phyloP scores from a whole-genome alignment of 2,329 filamentous ascomycete genomes.

The Sporothrix schenckii region DNA sequence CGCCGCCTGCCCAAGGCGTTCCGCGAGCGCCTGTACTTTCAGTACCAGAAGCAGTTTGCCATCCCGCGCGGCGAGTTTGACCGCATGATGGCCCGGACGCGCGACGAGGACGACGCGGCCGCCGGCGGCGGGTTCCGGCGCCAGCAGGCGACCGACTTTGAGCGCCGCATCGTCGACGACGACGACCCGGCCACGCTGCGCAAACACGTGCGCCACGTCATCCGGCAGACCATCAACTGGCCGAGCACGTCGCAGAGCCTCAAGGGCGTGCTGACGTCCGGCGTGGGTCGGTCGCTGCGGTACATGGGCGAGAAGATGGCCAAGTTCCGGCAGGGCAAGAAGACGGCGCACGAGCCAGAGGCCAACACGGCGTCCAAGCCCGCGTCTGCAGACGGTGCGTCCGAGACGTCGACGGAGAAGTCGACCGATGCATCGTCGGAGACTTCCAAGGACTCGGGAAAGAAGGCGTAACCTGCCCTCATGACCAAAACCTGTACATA shows the following conservation, averaged over 20 bases:
- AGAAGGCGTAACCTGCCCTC: background rate
- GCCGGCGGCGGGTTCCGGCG: slow-evolving; percentile 64
- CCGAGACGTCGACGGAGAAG: background rate
- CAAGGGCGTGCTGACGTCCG: slow-evolving; percentile 82
- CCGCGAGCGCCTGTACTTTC: slow-evolving; percentile 87
- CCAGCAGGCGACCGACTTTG: slow-evolving; percentile 80
- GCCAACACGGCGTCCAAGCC: background rate
- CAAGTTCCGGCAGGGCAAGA: slow-evolving; percentile 58
- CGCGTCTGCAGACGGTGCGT: background rate
- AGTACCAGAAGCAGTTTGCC: slow-evolving; percentile 87
- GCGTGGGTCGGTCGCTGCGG: slow-evolving; percentile 66
- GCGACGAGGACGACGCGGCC: slow-evolving; percentile 64
- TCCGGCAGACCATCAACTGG: slow-evolving; percentile 89
- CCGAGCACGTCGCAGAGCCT: slow-evolving; percentile 84
- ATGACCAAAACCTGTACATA: background rate
- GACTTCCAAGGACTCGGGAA: background rate
- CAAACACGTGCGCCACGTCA: slow-evolving; percentile 71
- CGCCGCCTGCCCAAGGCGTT: slow-evolving; percentile 84
- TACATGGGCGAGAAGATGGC: slow-evolving; percentile 82
- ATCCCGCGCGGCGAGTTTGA: slow-evolving; percentile 84
- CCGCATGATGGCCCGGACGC: slow-evolving; percentile 76
- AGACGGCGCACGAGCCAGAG: background rate
- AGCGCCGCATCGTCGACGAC: slow-evolving; percentile 77
- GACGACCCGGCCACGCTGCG: slow-evolving; percentile 68
- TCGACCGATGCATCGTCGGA: background rate